These are phyloP conservation scores for Herpetomonas tarakana DNA, from an alignment of 208 protist species.

Conservation along the genomic window DNA sequence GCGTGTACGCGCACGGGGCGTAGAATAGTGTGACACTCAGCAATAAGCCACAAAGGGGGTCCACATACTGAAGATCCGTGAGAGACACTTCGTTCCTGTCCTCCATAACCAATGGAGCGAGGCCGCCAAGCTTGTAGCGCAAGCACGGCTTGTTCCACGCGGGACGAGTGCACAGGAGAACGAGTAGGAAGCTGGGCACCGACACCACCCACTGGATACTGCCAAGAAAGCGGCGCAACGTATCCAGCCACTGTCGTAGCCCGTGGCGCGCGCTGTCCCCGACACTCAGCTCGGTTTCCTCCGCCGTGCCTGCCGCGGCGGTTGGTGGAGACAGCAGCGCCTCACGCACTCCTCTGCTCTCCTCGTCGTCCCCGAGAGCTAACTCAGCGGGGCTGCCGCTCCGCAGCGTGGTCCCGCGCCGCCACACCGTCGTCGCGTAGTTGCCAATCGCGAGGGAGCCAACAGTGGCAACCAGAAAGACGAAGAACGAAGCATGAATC, in stretches of 20 bases:
- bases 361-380: background rate
- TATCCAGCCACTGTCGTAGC: no score
- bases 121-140: slow-evolving; percentile 22
- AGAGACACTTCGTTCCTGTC: slow-evolving; percentile 15
- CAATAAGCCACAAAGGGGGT: slow-evolving; percentile 14
- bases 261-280: background rate
- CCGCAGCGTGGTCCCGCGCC: slow-evolving; percentile 31
- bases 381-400: background rate
- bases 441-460: slow-evolving; percentile 59
- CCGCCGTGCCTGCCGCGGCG: background rate
- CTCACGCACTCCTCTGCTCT: no score
- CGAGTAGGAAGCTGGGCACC: background rate
- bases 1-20: slow-evolving; percentile 34
- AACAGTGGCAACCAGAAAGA: slow-evolving; percentile 57
- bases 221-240: background rate
- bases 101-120: slow-evolving; percentile 26
- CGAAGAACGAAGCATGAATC: slow-evolving; percentile 47
- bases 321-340: background rate
- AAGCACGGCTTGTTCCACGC: slow-evolving; percentile 34
- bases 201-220: background rate
- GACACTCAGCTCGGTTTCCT: background rate
- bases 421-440: slow-evolving; percentile 54
- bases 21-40: slow-evolving; percentile 38
- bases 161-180: slow-evolving; percentile 26
- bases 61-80: slow-evolving; percentile 8